phyloP scores from a whole-genome alignment of 208 protist species.

The Leishmania arabica region DNA sequence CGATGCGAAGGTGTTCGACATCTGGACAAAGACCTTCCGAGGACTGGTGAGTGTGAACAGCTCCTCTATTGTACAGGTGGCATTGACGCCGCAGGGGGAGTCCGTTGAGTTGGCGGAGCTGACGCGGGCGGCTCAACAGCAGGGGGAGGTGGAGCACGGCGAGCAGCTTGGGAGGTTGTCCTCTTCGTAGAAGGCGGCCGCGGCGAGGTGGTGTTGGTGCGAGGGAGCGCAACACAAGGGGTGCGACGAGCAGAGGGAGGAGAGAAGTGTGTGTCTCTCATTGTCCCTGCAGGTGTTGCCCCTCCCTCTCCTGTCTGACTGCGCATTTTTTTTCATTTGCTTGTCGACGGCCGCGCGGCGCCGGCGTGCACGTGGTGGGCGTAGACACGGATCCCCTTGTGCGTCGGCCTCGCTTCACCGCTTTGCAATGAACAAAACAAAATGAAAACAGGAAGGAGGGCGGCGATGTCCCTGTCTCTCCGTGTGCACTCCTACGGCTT shows the following conservation, averaged over 20 bases:
- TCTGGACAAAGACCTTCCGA: conserved; percentile 77
- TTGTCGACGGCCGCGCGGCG: neutral
- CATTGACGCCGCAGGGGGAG: conserved; percentile 34
- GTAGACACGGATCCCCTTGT: neutral
- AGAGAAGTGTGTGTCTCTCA: neutral
- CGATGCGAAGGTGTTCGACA: conserved; percentile 64
- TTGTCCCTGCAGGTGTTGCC: neutral
- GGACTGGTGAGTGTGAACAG: conserved; percentile 85
- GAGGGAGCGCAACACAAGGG: neutral
- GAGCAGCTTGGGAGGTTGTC: conserved; percentile 2
- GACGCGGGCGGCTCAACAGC: conserved; percentile 39
- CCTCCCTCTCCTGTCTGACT: neutral
- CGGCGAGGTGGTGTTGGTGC: neutral
- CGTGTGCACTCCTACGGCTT: neutral
- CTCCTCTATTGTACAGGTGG: conserved; percentile 66
- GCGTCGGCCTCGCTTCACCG: neutral
- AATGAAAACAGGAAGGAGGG: neutral
- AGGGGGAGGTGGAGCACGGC: conserved; percentile 27
- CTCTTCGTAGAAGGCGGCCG: neutral
- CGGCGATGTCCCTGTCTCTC: neutral
- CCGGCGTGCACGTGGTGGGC: neutral
- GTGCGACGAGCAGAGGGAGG: neutral
- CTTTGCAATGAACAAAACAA: neutral
- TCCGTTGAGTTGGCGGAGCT: conserved; percentile 31
- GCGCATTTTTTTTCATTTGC: neutral